These are phyloP conservation scores for Ilyonectria sp. DNA, from an alignment of 2,329 filamentous ascomycete genomes.

Conservation along the genomic window DNA sequence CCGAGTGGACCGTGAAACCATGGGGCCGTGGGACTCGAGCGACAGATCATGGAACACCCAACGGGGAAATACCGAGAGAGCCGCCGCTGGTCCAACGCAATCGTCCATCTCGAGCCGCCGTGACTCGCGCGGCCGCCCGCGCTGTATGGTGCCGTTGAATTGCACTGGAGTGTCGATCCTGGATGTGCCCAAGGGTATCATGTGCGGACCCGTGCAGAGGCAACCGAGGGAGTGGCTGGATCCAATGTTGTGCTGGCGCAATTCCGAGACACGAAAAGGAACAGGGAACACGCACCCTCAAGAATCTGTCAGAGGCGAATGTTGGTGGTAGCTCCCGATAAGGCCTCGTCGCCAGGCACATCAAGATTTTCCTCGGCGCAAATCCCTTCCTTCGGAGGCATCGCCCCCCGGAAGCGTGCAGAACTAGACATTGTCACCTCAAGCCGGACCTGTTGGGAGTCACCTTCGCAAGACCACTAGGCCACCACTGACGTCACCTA, in stretches of 20 bases:
- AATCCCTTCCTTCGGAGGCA: constrained; percentile 35
- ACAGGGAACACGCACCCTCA: constrained; percentile 30
- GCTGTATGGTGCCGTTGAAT: constrained; percentile 25
- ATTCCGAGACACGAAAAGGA: constrained; percentile 34
- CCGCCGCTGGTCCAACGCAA: constrained; percentile 26
- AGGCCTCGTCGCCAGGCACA: constrained; percentile 18
- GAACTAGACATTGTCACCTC: constrained; percentile 30
- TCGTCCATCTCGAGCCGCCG: constrained; percentile 17
- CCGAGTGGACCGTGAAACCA: constrained; percentile 31
- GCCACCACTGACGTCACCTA: constrained; percentile 42
- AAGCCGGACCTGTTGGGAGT: constrained; percentile 21
- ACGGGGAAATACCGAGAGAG: constrained; percentile 46
- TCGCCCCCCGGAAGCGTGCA: constrained; percentile 25
- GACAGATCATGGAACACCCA: constrained; percentile 38
- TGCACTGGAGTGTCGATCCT: constrained; percentile 31
- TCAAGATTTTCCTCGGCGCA: constrained; percentile 15
- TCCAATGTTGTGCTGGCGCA: constrained; percentile 30
- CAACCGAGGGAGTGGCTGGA: constrained; percentile 21
- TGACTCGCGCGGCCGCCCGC: constrained; percentile 3
- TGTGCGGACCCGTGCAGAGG: constrained; percentile 7
- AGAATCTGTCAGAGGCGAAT: constrained; percentile 27
- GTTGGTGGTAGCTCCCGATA: constrained; percentile 15
- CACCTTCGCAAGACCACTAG: constrained; percentile 22
- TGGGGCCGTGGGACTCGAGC: constrained; percentile 32
- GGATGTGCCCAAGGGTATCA: constrained; percentile 11